Evolutionary conservation across 805 yeast species (phyloP), one percentile per base, ranked within the genome.

Genomic region (Sugiyamaella marilandica): DNA sequence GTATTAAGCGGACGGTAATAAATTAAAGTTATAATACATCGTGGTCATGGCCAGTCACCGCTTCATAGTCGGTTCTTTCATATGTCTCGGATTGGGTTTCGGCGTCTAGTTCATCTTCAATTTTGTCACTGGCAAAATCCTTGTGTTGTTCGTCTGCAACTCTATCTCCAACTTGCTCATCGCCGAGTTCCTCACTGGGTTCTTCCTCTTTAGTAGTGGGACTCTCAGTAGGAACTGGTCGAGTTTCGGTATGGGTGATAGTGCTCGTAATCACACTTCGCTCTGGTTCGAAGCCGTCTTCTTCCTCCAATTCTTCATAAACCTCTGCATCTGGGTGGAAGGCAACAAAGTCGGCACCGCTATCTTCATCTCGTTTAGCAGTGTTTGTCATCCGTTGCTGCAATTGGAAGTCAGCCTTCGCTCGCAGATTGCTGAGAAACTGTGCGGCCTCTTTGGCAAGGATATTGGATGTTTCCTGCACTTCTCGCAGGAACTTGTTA

Each of bases 371-470:
- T 39, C 60, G 13, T 45, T 9, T 18, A 31, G 49, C 13, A 31
- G 52, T 32, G 18, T 35, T 47, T 18, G 45, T 33, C 5, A 53
- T 18, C 5, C 61, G 56, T 24, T 58, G 56, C 52, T 60, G 64
- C 47, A 62, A 51, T 10, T 47, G 29, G 48, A 41, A 57, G 44
- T 60, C 63, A 26, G 65, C 59, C 31, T 58, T 61, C 9, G 56
- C 53, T 18, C 62, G 41, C 34, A 59, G 49, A 2, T 58, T 60
- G 33, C 59, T 59, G 13, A 62, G 41, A 53, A 70, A 71, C 46
- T 76, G 78, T 11, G 71, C 76, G 51, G 75, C 73, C 55, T 77
- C 81, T 33, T 70, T 62, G 21, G 69, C 60, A 48, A 77, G 60
- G 41, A 69, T 69, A 49, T 67, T 67, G 47, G 76, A 68, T 54